Evolutionary conservation across 148 eudicot genomes (phyloP), one percentile per base, ranked within the genome.

Genomic region (Rheum nobile): DNA sequence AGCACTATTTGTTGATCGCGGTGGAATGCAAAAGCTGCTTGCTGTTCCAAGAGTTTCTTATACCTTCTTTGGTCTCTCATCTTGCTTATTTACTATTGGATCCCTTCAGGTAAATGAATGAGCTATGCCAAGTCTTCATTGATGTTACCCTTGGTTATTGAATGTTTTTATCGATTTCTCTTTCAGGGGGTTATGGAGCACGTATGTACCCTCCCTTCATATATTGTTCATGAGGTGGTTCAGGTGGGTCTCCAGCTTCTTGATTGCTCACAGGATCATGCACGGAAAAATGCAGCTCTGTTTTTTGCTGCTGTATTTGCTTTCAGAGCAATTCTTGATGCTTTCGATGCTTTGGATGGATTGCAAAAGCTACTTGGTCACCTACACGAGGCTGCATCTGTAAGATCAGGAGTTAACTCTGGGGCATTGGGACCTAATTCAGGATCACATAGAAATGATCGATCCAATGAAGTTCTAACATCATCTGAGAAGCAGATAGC

Each of bases 401-500:
- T 91, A 72, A 86, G 97, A 78, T 86, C 97, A 72, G 99, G 98
- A 74, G 86, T 82, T 57, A 82, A 83, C 76, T 82, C 96, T 73
- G 97, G 91, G 71, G 74, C 88, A 63, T 35, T 89, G 75, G 90
- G 86, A 71, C 44, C 87, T 84, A 72, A 81, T 75, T 72, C 96
- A 21, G 89, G 88, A 41, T 76, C 99, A 68, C 83, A 85, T 74
- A 84, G 91, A 71, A 91, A 84, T 85, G 97, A 95, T 67, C 86
- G 93, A 46, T 80, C 92, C 72, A 85, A 89, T 78, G 99, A 95
- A 74, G 93, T 90, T 44, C 84, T 95, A 67, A 91, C 99, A 35
- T 86, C 96, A 61, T 91, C 88, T 17, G 97, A 90, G 83, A 95
- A 95, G 82, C 97, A 95, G 86, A 88, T 95, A 81, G 94, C 99